These are phyloP conservation scores for Marsdenia floribunda DNA, from an alignment of 257 asterid genomes.

Conservation along the genomic window DNA sequence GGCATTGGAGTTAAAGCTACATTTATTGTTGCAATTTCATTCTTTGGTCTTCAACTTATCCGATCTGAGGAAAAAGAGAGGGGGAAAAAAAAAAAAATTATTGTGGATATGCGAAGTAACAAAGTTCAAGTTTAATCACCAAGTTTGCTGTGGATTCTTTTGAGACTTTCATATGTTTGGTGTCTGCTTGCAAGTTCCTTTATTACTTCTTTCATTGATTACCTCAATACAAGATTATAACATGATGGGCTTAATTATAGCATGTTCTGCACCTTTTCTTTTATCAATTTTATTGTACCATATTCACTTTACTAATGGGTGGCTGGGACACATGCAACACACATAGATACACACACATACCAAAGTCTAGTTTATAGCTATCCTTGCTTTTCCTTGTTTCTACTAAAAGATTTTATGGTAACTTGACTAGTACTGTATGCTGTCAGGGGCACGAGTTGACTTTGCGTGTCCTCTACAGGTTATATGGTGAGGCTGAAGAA, in stretches of 20 bases:
- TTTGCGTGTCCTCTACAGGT: slow-evolving; percentile 86
- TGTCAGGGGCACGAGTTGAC: slow-evolving; percentile 99
- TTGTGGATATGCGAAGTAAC: neutral
- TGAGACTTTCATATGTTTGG: neutral
- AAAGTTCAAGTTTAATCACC: neutral
- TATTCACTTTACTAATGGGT: neutral
- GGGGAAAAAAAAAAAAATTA: neutral
- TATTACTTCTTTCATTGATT: neutral
- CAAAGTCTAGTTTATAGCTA: neutral
- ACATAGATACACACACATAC: neutral
- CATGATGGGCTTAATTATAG: neutral
- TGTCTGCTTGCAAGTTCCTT: neutral
- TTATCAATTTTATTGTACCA: neutral
- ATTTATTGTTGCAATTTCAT: neutral
- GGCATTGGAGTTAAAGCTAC: neutral
- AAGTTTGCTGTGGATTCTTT: neutral
- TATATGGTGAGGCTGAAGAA: slow-evolving; percentile 94
- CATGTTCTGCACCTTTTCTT: neutral
- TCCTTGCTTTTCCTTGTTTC: neutral
- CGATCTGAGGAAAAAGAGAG: neutral
- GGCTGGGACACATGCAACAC: neutral
- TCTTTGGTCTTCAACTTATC: neutral
- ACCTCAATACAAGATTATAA: neutral
- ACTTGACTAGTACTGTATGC: slow-evolving; percentile 49
- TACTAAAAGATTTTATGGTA: slow-evolving; percentile 16